Evolutionary conservation across 345 rosid genomes (phyloP).

Genomic region (Rhodamnia argentea): DNA sequence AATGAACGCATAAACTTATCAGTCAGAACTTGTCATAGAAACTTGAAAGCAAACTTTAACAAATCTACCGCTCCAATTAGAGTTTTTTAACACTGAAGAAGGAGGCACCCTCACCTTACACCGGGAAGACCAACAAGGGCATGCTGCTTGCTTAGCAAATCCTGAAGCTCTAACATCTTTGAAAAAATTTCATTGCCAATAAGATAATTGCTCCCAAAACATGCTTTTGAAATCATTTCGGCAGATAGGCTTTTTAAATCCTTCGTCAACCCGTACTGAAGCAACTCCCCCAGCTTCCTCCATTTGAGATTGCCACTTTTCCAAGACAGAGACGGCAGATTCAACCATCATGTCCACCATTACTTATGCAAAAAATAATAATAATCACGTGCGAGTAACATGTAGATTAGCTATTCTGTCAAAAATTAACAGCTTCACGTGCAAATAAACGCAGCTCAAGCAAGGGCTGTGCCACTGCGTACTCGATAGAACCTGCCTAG

Average conservation of each 20-base stretch:
- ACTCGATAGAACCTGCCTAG: no score
- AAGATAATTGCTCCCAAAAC: constrained; percentile 17
- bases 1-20: background rate
- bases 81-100: background rate
- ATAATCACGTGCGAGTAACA: background rate
- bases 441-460: background rate
- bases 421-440: background rate
- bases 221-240: constrained; percentile 18
- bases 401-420: background rate
- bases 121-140: constrained; percentile 1
- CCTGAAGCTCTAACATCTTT: constrained; percentile 7
- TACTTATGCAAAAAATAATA: background rate
- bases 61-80: no score
- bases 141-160: background rate
- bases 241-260: constrained; percentile 14
- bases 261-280: background rate
- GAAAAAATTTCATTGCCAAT: constrained; percentile 11
- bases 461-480: background rate
- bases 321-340: constrained; percentile 2
- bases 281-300: constrained; percentile 3
- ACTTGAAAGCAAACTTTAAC: background rate
- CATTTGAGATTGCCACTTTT: constrained; percentile 5
- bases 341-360: constrained; percentile 18
- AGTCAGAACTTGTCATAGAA: background rate
- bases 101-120: background rate